Evolutionary conservation across 352 stramenopile species (phyloP).

Genomic region (Globisporangium rhizosaccharum): DNA sequence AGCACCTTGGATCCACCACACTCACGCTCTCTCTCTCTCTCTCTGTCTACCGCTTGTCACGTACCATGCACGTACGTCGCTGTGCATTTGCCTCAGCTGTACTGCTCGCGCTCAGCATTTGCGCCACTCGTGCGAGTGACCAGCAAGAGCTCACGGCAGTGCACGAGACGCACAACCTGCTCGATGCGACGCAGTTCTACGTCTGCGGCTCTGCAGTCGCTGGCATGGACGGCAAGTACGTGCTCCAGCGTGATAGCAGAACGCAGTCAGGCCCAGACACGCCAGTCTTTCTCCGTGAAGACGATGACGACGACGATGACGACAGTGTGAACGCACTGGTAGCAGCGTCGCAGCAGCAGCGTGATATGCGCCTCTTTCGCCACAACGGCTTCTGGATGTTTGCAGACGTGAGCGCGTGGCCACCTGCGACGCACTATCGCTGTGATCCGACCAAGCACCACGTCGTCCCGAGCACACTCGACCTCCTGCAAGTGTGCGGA

Average conservation of each 20-base stretch:
- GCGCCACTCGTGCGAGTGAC: not conserved
- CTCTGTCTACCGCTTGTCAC: no score
- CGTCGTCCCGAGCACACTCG: conserved; percentile 3
- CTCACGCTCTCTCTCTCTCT: no score
- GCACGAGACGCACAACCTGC: not conserved
- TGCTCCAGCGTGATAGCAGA: conserved; percentile 19
- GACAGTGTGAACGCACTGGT: not conserved
- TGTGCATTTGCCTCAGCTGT: no score
- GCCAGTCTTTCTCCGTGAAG: conserved; percentile 40
- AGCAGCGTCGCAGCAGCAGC: not conserved
- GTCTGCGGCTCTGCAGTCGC: conserved; percentile 41
- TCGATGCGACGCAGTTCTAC: conserved; percentile 27
- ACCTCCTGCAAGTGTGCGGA: conserved; percentile 21
- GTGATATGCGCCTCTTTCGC: conserved; percentile 52
- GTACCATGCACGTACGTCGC: no score
- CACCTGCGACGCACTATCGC: conserved; percentile 49
- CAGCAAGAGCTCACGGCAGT: not conserved
- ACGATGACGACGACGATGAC: conserved; percentile 18
- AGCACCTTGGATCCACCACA: no score
- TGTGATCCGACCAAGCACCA: conserved; percentile 48
- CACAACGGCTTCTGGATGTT: conserved; percentile 70
- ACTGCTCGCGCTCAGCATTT: not conserved
- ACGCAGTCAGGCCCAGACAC: conserved; percentile 27
- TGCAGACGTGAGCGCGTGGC: conserved; percentile 46
- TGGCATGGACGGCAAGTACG: conserved; percentile 54